phyloP scores from a whole-genome alignment of 768 basidiomycete species.

The Hygrocybe punicea region DNA sequence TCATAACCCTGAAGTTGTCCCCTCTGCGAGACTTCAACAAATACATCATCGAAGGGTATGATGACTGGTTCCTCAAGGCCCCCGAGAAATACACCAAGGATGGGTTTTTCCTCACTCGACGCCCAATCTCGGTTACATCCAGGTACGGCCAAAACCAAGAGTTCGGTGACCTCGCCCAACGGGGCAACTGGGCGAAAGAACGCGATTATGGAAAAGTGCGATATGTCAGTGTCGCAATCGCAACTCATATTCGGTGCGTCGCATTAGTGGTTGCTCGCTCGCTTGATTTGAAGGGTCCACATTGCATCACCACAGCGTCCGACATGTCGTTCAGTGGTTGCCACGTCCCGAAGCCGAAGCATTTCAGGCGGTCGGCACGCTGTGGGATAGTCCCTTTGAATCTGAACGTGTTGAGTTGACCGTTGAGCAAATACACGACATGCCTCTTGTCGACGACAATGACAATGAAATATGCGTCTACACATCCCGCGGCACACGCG shows the following conservation, averaged over 20 bases:
- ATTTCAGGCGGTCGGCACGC: too few species aligned
- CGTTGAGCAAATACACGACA: too few species aligned
- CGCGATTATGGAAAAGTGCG: background rate
- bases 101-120: background rate
- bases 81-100: background rate
- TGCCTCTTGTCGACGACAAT: background rate
- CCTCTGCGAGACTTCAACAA: too few species aligned
- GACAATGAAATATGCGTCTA: background rate
- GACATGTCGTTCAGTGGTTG: too few species aligned
- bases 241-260: background rate
- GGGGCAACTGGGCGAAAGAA: background rate
- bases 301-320: too few species aligned
- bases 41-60: too few species aligned
- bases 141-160: background rate
- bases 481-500: background rate
- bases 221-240: background rate
- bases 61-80: background rate
- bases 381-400: too few species aligned
- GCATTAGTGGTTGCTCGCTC: too few species aligned
- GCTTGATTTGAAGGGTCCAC: too few species aligned
- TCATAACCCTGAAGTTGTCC: too few species aligned
- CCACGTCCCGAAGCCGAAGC: too few species aligned
- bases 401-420: background rate
- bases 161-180: background rate
- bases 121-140: background rate